Evolutionary conservation across 495 filamentous ascomycete species (phyloP).

Genomic region (Aspergillus wentii): DNA sequence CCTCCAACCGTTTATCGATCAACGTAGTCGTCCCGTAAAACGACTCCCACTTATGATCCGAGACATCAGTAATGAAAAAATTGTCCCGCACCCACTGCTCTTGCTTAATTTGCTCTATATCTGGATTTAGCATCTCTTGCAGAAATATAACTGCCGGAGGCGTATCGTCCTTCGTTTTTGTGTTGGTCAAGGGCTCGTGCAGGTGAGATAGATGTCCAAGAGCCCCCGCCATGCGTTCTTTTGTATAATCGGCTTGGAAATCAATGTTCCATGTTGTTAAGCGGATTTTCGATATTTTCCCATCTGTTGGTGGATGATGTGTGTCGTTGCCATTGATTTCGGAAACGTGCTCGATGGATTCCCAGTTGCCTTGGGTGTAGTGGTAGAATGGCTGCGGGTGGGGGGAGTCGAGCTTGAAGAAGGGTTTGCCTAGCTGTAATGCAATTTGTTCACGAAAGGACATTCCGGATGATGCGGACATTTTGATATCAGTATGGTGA

Average conservation of each 20-base stretch:
- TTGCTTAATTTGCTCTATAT: constrained; percentile 33
- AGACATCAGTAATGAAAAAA: constrained; percentile 46
- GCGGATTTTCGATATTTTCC: not conserved
- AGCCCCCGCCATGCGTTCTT: constrained; percentile 2
- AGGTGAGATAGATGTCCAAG: constrained; percentile 1
- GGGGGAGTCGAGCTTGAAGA: not conserved
- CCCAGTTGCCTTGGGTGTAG: constrained; percentile 1
- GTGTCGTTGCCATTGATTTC: no score
- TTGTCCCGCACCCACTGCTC: constrained; percentile 35
- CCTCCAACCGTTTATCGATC: constrained; percentile 34
- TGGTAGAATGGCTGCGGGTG: constrained; percentile 5
- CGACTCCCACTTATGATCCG: constrained; percentile 21
- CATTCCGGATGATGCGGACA: no score
- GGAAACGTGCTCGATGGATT: not conserved
- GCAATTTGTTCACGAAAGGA: not conserved
- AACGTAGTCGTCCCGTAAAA: constrained; percentile 49
- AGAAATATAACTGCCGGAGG: constrained; percentile 38
- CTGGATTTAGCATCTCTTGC: constrained; percentile 41
- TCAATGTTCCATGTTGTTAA: constrained; percentile 14
- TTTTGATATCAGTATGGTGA: no score
- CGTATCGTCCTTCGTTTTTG: not conserved
- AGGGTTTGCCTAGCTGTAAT: not conserved
- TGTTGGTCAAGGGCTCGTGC: not conserved
- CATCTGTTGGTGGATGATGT: not conserved
- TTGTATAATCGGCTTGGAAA: not conserved